These are phyloP conservation scores for Galeopsis tetrahit DNA, from an alignment of 257 asterid genomes.

Conservation along the genomic window DNA sequence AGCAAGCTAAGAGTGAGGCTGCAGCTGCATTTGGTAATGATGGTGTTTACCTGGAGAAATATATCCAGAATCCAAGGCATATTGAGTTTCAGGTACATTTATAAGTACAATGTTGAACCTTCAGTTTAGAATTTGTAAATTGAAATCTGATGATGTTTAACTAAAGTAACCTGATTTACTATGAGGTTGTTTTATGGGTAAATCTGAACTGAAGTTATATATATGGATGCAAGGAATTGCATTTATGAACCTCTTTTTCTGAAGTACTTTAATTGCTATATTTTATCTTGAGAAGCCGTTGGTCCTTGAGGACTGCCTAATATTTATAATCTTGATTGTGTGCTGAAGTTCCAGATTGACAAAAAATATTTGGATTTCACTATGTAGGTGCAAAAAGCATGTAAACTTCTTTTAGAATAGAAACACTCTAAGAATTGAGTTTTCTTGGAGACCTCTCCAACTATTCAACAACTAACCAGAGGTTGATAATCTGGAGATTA, in stretches of 20 bases:
- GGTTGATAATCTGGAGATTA: too few species aligned
- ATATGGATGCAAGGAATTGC: constrained; percentile 4
- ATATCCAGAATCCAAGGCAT: constrained; percentile 92
- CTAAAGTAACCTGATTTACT: neutral
- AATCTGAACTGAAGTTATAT: neutral
- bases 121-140: neutral
- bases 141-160: neutral
- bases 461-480: too few species aligned
- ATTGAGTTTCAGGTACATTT: constrained; percentile 73
- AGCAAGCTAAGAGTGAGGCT: constrained; percentile 93
- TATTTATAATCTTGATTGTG: neutral
- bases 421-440: too few species aligned
- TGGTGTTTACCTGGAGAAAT: constrained; percentile 97
- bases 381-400: too few species aligned
- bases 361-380: too few species aligned
- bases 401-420: too few species aligned
- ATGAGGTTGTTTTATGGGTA: neutral
- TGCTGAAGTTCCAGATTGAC: neutral
- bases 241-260: neutral
- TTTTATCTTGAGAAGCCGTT: constrained; percentile 1
- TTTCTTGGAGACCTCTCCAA: too few species aligned
- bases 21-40: constrained; percentile 99
- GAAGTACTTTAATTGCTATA: neutral
- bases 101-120: neutral
- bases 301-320: constrained; percentile 2